These are phyloP conservation scores for Suillus hirtellus DNA, from an alignment of 768 basidiomycete genomes.

Conservation along the genomic window DNA sequence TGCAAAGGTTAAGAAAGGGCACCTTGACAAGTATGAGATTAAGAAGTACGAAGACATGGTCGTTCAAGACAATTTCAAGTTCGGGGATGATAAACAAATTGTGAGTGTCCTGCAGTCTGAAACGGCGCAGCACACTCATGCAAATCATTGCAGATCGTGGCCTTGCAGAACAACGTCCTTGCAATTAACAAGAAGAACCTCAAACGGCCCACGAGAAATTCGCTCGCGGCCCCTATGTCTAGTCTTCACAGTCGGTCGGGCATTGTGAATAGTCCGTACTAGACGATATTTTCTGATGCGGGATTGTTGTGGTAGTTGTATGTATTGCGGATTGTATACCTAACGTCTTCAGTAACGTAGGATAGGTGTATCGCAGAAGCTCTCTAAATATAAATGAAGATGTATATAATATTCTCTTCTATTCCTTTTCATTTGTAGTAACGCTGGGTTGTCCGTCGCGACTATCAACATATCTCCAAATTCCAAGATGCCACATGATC, in stretches of 20 bases:
- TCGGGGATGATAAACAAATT: conserved; percentile 96
- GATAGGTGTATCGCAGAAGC: conserved; percentile 9
- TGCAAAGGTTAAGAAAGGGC: conserved; percentile 90
- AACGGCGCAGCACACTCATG: background rate
- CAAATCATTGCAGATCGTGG: conserved; percentile 75
- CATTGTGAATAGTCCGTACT: conserved; percentile 73
- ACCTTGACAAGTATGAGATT: conserved; percentile 91
- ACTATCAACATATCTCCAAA: conserved; percentile 70
- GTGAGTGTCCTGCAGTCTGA: conserved; percentile 43
- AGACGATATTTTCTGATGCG: conserved; percentile 16
- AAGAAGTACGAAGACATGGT: conserved; percentile 94
- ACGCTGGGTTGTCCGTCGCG: conserved; percentile 45
- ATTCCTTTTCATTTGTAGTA: background rate
- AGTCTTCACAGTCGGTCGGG: conserved; percentile 51
- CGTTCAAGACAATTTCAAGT: conserved; percentile 97
- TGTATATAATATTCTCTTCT: conserved; percentile 20
- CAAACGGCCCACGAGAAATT: conserved; percentile 76
- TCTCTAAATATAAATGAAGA: conserved; percentile 20
- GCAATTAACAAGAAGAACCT: conserved; percentile 93
- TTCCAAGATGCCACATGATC: conserved; percentile 71
- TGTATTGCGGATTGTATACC: conserved; percentile 23
- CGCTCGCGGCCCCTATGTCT: conserved; percentile 52
- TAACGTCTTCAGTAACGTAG: conserved; percentile 12
- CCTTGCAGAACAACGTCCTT: conserved; percentile 90
- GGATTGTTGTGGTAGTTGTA: conserved; percentile 5